Base-by-base conservation (phyloP, 192 early-diverging fungal species). In the Umbelopsis sp. region DNA sequence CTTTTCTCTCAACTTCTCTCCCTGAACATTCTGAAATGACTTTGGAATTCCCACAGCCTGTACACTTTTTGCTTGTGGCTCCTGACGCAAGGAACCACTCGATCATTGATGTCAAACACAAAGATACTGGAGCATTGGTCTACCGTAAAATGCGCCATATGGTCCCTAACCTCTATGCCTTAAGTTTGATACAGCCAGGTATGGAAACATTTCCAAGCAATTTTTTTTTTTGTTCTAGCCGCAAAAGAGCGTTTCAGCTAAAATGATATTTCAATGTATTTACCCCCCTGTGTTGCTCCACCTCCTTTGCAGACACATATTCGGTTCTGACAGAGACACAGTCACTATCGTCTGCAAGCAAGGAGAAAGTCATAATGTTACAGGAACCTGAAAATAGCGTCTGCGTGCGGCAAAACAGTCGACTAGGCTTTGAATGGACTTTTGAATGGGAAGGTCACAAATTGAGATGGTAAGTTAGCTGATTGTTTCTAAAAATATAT, bases 391-490 rank as follows among this genome's bases (percentile, higher is more conserved):
- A 72, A 26, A 14, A 41, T 1, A 21, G 9, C n/a, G 62, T 72
- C 11, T 16, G 36, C 14, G 24, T 72, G 6, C 22, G 47, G 24
- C 54, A 65, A 25, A 56, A 56, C 12, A 21, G 54, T 34, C 26
- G 38, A 20, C 44, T 72, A 47, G 56, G 71, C 0, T 56, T 72
- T n/a, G 71, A 72, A 47, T 72, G 71, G 71, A 45, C 43, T n/a
- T 72, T 72, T 72, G 71, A 72, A 34, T 72, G 71, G 71, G 59
- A 72, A 47, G 32, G 32, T 22, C 56, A 72, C 11, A 53, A 59
- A 44, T 49, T 49, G 22, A 62, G 43, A 62, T 72, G 71, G 71
- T 72, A 69, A 43, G 29, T 36, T 65, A 22, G 21, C 45, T 26
- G n/a, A n/a, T n/a, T n/a, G 59, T 47, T 45, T n/a, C 41, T 34